Evolutionary conservation across 2,329 filamentous ascomycete species (phyloP).

Genomic region (Penicillium brevicompactum): DNA sequence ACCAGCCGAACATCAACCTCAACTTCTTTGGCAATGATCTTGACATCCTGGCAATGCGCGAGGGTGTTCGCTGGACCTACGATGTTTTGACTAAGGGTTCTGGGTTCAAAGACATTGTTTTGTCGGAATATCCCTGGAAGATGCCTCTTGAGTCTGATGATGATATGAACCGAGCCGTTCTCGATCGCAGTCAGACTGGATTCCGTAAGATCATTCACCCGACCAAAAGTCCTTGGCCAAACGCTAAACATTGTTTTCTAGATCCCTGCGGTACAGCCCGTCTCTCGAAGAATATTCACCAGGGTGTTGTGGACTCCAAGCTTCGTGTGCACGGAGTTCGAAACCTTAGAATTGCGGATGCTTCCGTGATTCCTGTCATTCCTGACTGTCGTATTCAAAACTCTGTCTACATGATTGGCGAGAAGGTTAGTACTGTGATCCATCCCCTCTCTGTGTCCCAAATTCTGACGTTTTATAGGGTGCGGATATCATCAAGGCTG

Average conservation of each 20-base stretch:
- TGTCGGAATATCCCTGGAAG: constrained; percentile 58
- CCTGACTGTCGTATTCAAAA: constrained; percentile 62
- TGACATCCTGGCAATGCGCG: constrained; percentile 59
- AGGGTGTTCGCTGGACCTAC: constrained; percentile 58
- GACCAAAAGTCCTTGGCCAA: neutral
- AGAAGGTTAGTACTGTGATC: constrained; percentile 40
- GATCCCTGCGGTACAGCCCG: constrained; percentile 60
- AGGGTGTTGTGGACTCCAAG: constrained; percentile 56
- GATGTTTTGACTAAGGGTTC: constrained; percentile 60
- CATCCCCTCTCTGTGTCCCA: neutral
- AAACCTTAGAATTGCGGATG: constrained; percentile 58
- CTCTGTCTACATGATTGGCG: constrained; percentile 62
- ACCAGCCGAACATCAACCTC: constrained; percentile 46
- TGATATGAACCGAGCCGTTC: constrained; percentile 59
- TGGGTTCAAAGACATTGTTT: constrained; percentile 52
- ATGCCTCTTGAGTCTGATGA: constrained; percentile 61
- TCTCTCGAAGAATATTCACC: constrained; percentile 53
- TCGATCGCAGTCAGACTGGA: constrained; percentile 61
- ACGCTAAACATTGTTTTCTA: neutral
- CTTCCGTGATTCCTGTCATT: constrained; percentile 58
- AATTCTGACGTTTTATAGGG: constrained; percentile 17
- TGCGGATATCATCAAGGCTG: constrained; percentile 32
- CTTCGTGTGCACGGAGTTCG: constrained; percentile 58
- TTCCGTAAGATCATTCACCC: constrained; percentile 15
- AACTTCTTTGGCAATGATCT: constrained; percentile 52